Evolutionary conservation across 2,329 filamentous ascomycete species (phyloP).

Genomic region (Colletotrichum coccodes): DNA sequence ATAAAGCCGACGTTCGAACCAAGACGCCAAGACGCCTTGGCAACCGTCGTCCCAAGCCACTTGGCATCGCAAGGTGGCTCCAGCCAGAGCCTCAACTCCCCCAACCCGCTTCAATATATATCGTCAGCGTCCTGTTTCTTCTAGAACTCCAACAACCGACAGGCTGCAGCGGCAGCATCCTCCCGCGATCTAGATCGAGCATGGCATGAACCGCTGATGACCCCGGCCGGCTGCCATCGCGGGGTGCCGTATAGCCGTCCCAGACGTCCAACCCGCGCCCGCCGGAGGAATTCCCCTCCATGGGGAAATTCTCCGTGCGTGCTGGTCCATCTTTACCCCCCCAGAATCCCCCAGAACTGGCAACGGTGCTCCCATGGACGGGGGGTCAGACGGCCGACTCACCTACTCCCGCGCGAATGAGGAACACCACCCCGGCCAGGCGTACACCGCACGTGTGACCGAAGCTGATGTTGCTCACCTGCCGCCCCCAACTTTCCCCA

Average conservation of each 20-base stretch:
- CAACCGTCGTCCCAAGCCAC: slow-evolving; percentile 7
- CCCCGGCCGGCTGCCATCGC: background rate
- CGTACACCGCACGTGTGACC: background rate
- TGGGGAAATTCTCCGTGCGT: background rate
- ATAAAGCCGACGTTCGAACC: background rate
- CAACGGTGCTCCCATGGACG: background rate
- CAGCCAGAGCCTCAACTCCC: slow-evolving; percentile 27
- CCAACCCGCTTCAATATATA: background rate
- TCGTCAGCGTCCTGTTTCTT: background rate
- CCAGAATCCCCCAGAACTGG: background rate
- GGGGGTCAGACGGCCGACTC: background rate
- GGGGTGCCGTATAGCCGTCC: background rate
- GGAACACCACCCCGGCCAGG: background rate
- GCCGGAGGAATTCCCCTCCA: background rate
- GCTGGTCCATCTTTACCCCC: background rate
- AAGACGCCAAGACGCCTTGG: slow-evolving; percentile 27
- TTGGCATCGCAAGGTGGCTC: slow-evolving; percentile 17
- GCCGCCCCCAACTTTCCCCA: slow-evolving; percentile 20
- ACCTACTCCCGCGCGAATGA: background rate
- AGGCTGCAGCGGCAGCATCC: background rate
- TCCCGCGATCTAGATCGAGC: slow-evolving; percentile 11
- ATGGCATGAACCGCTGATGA: background rate
- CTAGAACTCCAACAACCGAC: background rate
- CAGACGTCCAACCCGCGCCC: background rate
- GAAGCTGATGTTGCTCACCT: background rate